Conservation (phyloP, 2,329 filamentous ascomycete genomes). For the Paraphaeosphaeria sporulosa region DNA sequence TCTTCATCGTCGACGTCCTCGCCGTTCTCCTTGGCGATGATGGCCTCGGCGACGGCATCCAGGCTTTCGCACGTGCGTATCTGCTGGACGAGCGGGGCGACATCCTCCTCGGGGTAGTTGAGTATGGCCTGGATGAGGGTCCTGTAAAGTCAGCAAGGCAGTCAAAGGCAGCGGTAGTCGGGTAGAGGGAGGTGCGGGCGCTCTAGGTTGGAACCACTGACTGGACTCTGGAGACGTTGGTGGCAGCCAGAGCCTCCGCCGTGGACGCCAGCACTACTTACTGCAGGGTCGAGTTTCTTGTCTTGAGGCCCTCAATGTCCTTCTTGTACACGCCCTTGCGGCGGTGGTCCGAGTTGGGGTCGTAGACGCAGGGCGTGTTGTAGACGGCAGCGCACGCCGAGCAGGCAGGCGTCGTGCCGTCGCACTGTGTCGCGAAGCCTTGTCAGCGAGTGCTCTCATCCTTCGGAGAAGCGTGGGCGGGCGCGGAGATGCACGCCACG, state of each 20-base stretch:
- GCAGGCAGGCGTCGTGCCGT: conserved; percentile 89
- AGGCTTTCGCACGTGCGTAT: conserved; percentile 86
- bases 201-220: no score
- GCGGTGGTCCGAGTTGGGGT: conserved; percentile 93
- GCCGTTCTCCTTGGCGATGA: conserved; percentile 62
- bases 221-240: no score
- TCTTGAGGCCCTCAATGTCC: conserved; percentile 87
- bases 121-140: conserved; percentile 92
- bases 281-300: conserved; percentile 84
- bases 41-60: conserved; percentile 68
- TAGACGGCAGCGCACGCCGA: conserved; percentile 97
- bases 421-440: conserved; percentile 64
- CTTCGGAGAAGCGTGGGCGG: neutral
- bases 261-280: no score
- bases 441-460: conserved; percentile 2
- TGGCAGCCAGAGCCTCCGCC: no score
- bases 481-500: conserved; percentile 15
- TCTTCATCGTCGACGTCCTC: conserved; percentile 54
- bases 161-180: no score
- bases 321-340: conserved; percentile 97
- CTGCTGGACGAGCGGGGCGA: conserved; percentile 78
- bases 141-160: no score
- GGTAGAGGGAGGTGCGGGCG: no score
- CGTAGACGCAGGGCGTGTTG: conserved; percentile 88
- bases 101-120: conserved; percentile 88